These are phyloP conservation scores for Erythrophleum ivorense DNA, from an alignment of 331 rosid genomes.

Conservation along the genomic window DNA sequence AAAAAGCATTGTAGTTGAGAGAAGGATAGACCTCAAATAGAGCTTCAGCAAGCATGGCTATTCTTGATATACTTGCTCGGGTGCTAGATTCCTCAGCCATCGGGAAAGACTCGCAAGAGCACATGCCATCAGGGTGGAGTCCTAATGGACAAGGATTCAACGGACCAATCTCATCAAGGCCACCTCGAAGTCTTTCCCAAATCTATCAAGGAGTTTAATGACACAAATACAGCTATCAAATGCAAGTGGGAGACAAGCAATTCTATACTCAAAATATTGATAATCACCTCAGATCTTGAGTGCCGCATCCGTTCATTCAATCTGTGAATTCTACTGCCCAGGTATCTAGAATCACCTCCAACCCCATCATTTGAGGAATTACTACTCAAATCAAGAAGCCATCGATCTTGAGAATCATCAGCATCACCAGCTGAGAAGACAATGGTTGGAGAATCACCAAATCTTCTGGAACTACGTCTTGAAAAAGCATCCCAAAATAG, in stretches of 20 bases:
- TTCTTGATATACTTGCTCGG: conserved; percentile 67
- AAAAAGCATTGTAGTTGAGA: conserved; percentile 26
- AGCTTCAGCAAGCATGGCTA: conserved; percentile 73
- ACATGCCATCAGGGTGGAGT: conserved; percentile 73
- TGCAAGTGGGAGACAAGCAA: conserved; percentile 41
- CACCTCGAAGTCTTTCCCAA: conserved; percentile 96
- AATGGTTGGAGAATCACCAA: conserved; percentile 77
- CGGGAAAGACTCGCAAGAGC: conserved; percentile 58
- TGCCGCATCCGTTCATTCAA: conserved; percentile 66
- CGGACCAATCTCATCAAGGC: conserved; percentile 72
- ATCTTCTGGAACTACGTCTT: conserved; percentile 83
- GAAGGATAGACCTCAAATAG: conserved; percentile 59
- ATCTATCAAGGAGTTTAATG: conserved; percentile 51
- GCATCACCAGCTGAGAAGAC: conserved; percentile 71
- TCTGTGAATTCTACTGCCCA: conserved; percentile 69
- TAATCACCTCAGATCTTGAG: conserved; percentile 95
- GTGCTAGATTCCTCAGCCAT: conserved; percentile 61
- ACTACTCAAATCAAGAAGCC: conserved; percentile 91
- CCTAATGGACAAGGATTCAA: conserved; percentile 83
- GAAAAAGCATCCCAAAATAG: conserved; percentile 97
- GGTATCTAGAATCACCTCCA: conserved; percentile 63
- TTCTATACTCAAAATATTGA: conserved; percentile 35
- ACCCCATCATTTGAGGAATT: conserved; percentile 67
- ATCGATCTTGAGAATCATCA: conserved; percentile 80
- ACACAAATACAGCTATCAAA: conserved; percentile 28